A percentile compares a stretch with the other conserved stretches of the same genome.
phyloP scores from a whole-genome alignment of 2,329 filamentous ascomycete species.

The Arthrobotrys iridis region DNA sequence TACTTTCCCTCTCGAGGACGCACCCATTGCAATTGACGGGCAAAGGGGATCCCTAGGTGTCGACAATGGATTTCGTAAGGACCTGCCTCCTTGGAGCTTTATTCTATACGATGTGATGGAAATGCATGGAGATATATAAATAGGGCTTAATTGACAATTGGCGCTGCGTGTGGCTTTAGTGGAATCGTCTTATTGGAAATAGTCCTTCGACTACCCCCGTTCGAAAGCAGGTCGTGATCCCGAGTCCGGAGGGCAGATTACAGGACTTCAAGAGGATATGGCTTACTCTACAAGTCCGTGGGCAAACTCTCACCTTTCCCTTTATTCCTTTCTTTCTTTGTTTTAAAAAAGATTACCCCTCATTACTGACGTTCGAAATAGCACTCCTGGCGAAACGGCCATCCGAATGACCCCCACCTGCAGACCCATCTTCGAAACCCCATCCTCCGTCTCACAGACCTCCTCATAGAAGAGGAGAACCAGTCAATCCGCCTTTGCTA shows the following conservation, averaged over 20 bases:
- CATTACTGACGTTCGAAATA: conserved; percentile 15
- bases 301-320: not conserved
- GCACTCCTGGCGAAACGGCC: conserved; percentile 58
- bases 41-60: not conserved
- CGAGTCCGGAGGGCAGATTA: conserved; percentile 57
- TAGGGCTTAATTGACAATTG: too few relatives aligned
- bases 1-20: not conserved
- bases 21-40: not conserved
- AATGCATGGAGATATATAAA: too few relatives aligned
- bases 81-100: not conserved
- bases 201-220: conserved; percentile 48
- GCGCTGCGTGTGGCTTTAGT: too few relatives aligned
- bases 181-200: conserved; percentile 58
- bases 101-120: too few relatives aligned
- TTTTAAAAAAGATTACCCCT: not conserved
- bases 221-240: conserved; percentile 52
- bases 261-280: conserved; percentile 58
- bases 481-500: conserved; percentile 74
- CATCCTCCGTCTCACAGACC: conserved; percentile 57
- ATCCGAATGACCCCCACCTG: conserved; percentile 56
- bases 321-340: not conserved
- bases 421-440: conserved; percentile 56
- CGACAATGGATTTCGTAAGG: conserved; percentile 51
- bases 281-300: conserved; percentile 57
- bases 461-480: conserved; percentile 58